Base-by-base conservation (phyloP, 176 grass and related monocot genomes). In the Themeda triandra region DNA sequence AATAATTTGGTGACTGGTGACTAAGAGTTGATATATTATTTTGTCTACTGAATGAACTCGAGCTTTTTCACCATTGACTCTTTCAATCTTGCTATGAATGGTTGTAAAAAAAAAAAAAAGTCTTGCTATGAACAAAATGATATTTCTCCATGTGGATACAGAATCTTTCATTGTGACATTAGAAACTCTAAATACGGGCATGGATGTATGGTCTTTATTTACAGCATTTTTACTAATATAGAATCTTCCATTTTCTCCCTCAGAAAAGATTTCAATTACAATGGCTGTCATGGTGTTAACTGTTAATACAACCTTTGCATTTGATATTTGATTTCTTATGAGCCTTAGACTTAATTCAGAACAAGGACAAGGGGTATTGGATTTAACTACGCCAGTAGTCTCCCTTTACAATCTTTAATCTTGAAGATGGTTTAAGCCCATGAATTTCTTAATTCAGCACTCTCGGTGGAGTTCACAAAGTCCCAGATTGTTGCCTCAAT, bases 391-490 rank as follows among this genome's bases (percentile, higher is more conserved):
- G 63, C 29, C 30, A 33, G 12, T 30, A 32, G 63, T 29, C 29
- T 66, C 6, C 13, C 13, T 66, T 66, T 33, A 66, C 14, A 31
- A 66, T 17, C 15, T 17, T 66, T 66, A 25, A 25, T 75, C 60
- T 66, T 18, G 14, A 66, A 66, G 13, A 66, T 33, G 31, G 33
- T 69, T 69, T 69, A 69, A 68, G 8, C 10, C 21, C 8, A 69
- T 69, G 32, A 32, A 69, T 37, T 23, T 37, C 9, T 69, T 32
- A 36, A 37, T 69, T 69, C 66, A 69, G 92, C 92, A 0, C 74
- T 88, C 42, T 98, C 95, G 4, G 87, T 98, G 88, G 91, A 98
- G 63, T 98, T 98, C 78, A 95, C 92, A 31, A 91, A 89, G 85
- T 93, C 92, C 73, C 92, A 95, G 73, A 63, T 92, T 88, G 85